A percentile compares a stretch with the other conserved stretches of the same genome.
Evolutionary conservation across 176 grass and related monocot genomes (phyloP).

Genomic region (Carex pumila): DNA sequence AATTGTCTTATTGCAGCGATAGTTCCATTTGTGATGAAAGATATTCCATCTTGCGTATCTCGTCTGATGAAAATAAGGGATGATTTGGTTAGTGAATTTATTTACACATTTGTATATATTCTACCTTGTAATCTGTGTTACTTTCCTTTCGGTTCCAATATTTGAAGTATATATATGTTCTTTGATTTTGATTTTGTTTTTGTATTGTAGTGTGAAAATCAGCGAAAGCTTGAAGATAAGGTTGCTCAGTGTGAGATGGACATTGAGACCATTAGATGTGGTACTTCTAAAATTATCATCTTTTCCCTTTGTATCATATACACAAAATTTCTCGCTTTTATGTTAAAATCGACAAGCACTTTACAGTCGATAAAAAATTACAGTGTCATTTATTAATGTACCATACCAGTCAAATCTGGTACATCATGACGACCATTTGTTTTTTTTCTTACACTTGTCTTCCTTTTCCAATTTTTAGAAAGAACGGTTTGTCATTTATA

Average conservation of each 20-base stretch:
- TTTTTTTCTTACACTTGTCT: neutral
- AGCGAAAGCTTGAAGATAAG: neutral
- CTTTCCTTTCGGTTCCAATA: neutral
- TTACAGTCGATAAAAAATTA: neutral
- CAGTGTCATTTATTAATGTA: neutral
- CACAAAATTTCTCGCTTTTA: neutral
- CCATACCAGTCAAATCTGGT: neutral
- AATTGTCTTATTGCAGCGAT: neutral
- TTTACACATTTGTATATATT: neutral
- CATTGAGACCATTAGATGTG: neutral
- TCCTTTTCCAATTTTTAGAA: neutral
- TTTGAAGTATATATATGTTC: neutral
- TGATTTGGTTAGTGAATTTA: constrained; percentile 8
- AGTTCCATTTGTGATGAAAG: neutral
- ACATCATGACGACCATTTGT: neutral
- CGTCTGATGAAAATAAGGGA: neutral
- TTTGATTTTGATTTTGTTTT: neutral
- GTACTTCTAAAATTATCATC: neutral
- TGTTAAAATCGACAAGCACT: neutral
- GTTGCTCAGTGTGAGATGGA: constrained; percentile 20
- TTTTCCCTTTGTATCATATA: neutral
- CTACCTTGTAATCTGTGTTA: neutral
- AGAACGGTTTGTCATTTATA: too few relatives aligned
- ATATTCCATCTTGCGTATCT: neutral
- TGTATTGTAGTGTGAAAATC: constrained; percentile 1